Base-by-base conservation (phyloP, 371 early-diverging fungal species). In the Mortierella sp. region DNA sequence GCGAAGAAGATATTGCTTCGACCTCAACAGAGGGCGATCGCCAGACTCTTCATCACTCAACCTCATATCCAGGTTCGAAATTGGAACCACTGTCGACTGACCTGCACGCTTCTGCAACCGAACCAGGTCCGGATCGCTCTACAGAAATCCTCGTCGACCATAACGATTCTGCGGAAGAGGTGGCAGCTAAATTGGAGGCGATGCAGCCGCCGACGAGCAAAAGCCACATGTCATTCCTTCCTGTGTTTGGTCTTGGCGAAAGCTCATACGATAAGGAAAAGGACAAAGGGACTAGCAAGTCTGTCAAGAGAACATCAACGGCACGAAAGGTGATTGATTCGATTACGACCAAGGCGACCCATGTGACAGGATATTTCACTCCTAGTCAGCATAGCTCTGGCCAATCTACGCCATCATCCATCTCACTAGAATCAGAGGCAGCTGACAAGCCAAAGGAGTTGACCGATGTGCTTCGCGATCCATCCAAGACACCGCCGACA, bases 321-420 rank as follows among this genome's bases (percentile, higher is more conserved):
- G 75, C 74, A 22, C 80, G 80, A 63, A 74, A 71, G 57, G 41
- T 74, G 63, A 45, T 80, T 15, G 75, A 74, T 6, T 28, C 80
- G 15, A 9, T 80, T 52, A 45, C 71, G 3, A 65, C 65, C 40
- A 79, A 79, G 45, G 80, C 80, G 13, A 70, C 74, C 16, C 66
- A 74, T 47, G 40, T 74, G 61, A 79, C 80, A n/a, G 80, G 75
- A 40, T 80, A 80, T 50, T 80, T 80, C 41, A 74, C 60, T 22
- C 79, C 73, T 10, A 62, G 48, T 47, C 36, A 36, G 3, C 36
- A 36, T 6, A 6, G 36, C 4, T 45, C 45, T 45, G 45, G 45
- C 16, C 50, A 67, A 28, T 28, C 67, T 59, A 22, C 63, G 40
- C 4, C 61, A 52, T 4, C 52, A 21, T 19, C 19, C 52, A 52